Evolutionary conservation across 2,329 filamentous ascomycete genomes (phyloP).

Genomic region (Sporothrix humicola): DNA sequence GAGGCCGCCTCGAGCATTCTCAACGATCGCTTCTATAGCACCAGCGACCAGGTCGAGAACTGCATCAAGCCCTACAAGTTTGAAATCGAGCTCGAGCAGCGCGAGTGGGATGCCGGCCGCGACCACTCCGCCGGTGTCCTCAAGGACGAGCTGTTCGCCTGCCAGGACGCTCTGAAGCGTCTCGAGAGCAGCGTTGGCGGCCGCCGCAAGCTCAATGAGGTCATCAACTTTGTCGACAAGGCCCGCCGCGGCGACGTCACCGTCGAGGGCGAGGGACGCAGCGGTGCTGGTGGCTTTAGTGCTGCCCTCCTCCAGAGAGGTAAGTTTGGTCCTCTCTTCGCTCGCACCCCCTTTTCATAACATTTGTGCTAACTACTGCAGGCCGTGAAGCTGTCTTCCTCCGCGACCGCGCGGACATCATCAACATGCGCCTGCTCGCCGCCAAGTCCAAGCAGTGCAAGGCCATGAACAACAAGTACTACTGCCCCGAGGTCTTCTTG

Average conservation of each 20-base stretch:
- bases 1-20: constrained; percentile 89
- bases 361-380: no score
- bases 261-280: constrained; percentile 80
- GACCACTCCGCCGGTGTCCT: constrained; percentile 81
- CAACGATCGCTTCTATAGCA: constrained; percentile 94
- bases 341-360: no score
- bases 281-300: constrained; percentile 92
- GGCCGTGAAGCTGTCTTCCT: constrained; percentile 94
- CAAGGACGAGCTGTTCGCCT: constrained; percentile 86
- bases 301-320: constrained; percentile 82
- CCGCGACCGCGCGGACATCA: constrained; percentile 84
- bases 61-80: constrained; percentile 99
- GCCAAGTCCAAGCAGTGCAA: constrained; percentile 90
- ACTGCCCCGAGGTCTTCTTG: constrained; percentile 97
- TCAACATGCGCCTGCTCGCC: constrained; percentile 87
- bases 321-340: constrained; percentile 50
- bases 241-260: constrained; percentile 83
- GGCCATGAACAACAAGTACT: constrained; percentile 85
- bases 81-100: constrained; percentile 90
- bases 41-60: constrained; percentile 96
- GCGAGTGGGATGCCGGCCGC: constrained; percentile 84
- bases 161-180: constrained; percentile 75
- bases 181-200: constrained; percentile 82
- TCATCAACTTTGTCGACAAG: constrained; percentile 88
- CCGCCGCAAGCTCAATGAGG: constrained; percentile 83